Conservation (phyloP, 1,284 basidiomycete genomes). For the Ganoderma leucocontextum region DNA sequence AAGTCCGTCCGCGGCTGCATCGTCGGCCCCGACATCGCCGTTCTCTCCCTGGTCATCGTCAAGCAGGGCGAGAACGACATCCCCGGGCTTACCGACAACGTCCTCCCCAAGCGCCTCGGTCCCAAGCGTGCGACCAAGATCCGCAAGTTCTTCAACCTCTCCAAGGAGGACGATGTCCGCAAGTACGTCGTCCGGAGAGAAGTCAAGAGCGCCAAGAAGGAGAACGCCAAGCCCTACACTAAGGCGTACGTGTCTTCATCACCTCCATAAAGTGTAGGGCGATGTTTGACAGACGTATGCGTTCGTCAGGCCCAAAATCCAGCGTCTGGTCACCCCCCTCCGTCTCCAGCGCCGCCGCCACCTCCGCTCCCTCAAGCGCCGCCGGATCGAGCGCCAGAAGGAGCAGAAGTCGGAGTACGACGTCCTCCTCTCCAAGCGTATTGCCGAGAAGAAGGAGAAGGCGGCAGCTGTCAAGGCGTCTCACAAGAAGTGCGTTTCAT, state of each 20-base stretch:
- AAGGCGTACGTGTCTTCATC: slow-evolving; percentile 83
- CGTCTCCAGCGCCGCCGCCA: slow-evolving; percentile 98
- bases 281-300: slow-evolving; percentile 11
- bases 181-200: slow-evolving; percentile 96
- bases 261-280: background rate
- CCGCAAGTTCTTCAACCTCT: slow-evolving; percentile 97
- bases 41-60: slow-evolving; percentile 93
- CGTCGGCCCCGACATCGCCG: slow-evolving; percentile 95
- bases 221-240: slow-evolving; percentile 94
- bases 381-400: slow-evolving; percentile 91
- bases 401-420: slow-evolving; percentile 96
- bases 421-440: slow-evolving; percentile 86
- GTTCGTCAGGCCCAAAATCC: slow-evolving; percentile 78
- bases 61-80: slow-evolving; percentile 97
- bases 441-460: slow-evolving; percentile 94
- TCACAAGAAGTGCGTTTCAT: slow-evolving; percentile 63
- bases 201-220: slow-evolving; percentile 91
- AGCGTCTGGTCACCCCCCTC: slow-evolving; percentile 92
- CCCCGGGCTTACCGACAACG: slow-evolving; percentile 91
- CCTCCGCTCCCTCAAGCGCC: slow-evolving; percentile 89
- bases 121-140: slow-evolving; percentile 97
- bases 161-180: slow-evolving; percentile 98
- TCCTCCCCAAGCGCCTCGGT: slow-evolving; percentile 95
- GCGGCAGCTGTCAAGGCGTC: slow-evolving; percentile 80
- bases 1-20: slow-evolving; percentile 99